These are phyloP conservation scores for Microcyclospora pomicola DNA, from an alignment of 2,329 filamentous ascomycete genomes.

Conservation along the genomic window DNA sequence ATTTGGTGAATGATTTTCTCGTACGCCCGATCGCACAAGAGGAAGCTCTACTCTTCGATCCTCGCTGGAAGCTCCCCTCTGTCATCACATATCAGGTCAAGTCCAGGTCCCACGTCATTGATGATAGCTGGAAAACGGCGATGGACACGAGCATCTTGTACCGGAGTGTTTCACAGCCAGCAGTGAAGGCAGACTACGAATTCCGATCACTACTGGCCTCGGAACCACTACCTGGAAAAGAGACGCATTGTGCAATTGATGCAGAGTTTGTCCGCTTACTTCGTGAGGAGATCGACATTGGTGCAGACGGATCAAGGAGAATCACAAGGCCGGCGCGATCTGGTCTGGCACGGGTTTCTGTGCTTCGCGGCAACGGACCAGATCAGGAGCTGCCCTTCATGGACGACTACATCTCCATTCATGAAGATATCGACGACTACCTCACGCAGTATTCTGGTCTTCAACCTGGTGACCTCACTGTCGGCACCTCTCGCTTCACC, in stretches of 20 bases:
- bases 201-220: constrained; percentile 15
- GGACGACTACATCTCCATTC: constrained; percentile 90
- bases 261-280: constrained; percentile 92
- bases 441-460: constrained; percentile 91
- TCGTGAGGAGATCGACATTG: constrained; percentile 89
- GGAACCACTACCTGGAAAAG: constrained; percentile 49
- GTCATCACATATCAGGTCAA: constrained; percentile 79
- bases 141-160: constrained; percentile 80
- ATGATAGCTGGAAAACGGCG: constrained; percentile 70
- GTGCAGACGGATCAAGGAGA: constrained; percentile 81
- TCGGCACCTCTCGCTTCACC: constrained; percentile 62
- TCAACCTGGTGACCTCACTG: constrained; percentile 69
- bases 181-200: constrained; percentile 14
- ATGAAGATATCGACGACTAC: constrained; percentile 87
- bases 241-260: constrained; percentile 65
- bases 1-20: constrained; percentile 93
- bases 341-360: constrained; percentile 83
- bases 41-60: constrained; percentile 80
- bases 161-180: constrained; percentile 46
- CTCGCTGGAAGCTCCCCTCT: constrained; percentile 83
- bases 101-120: constrained; percentile 64
- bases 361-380: constrained; percentile 66
- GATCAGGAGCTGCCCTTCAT: constrained; percentile 79
- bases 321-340: constrained; percentile 85
- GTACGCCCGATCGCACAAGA: constrained; percentile 66